A percentile compares a stretch with the other conserved stretches of the same genome.
Evolutionary conservation across 441 rosid genomes (phyloP).

Genomic region (Croton setiger): DNA sequence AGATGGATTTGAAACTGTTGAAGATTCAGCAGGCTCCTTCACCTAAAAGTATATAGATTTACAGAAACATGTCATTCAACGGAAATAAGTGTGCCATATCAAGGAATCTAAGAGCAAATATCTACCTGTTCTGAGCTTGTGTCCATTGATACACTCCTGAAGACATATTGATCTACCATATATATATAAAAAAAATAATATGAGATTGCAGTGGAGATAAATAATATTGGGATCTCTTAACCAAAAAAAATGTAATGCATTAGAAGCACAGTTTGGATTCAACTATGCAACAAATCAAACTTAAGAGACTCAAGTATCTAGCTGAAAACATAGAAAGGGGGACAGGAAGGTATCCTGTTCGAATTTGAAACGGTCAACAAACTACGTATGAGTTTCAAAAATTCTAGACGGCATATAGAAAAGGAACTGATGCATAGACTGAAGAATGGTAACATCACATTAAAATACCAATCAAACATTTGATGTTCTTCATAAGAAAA

Average conservation of each 20-base stretch:
- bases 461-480: background rate
- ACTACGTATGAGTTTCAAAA: background rate
- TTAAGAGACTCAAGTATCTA: background rate
- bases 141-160: constrained; percentile 57
- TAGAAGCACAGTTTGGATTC: background rate
- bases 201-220: constrained; percentile 16
- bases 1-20: constrained; percentile 40
- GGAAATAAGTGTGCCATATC: constrained; percentile 7
- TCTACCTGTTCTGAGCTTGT: constrained; percentile 68
- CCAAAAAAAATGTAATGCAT: background rate
- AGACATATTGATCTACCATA: constrained; percentile 66
- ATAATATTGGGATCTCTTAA: background rate
- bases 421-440: background rate
- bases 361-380: background rate
- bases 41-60: constrained; percentile 37
- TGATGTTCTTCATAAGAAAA: background rate
- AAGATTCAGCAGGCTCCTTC: constrained; percentile 46
- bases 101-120: constrained; percentile 4
- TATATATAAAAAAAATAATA: background rate
- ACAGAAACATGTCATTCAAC: constrained; percentile 16
- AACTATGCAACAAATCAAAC: background rate
- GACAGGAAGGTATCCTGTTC: background rate
- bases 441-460: background rate
- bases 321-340: background rate
- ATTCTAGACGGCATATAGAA: background rate